These are phyloP conservation scores for Saccharomyces mikatae DNA, from an alignment of 805 yeast species.

Conservation along the genomic window DNA sequence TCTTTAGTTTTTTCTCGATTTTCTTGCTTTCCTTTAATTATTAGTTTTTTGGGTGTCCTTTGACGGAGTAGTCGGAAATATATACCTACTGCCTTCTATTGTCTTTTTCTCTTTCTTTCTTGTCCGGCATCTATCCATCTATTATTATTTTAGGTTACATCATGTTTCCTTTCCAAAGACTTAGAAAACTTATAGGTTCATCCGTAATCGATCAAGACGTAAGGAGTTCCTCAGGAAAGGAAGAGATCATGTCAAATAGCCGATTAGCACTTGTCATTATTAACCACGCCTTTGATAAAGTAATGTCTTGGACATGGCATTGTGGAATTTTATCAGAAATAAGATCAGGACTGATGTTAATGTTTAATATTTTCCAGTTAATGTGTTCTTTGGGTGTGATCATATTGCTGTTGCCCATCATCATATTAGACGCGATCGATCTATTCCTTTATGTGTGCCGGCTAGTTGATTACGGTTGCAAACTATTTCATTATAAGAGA, in stretches of 20 bases:
- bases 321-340: neutral
- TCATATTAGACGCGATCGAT: neutral
- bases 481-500: slow-evolving; percentile 4
- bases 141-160: neutral
- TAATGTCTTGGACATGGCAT: neutral
- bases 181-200: neutral
- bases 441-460: neutral
- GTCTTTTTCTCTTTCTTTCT: neutral
- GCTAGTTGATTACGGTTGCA: neutral
- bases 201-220: neutral
- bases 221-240: neutral
- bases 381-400: neutral
- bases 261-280: neutral
- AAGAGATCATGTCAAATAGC: neutral
- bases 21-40: neutral
- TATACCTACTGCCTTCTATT: neutral
- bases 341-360: neutral
- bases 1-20: neutral
- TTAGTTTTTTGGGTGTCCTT: neutral
- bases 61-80: neutral
- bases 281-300: neutral
- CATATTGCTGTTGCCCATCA: neutral
- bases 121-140: neutral
- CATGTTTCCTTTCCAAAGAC: neutral
- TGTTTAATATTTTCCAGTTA: neutral